Conservation (phyloP, 129 eudicot genomes). For the Erigeron canadensis region DNA sequence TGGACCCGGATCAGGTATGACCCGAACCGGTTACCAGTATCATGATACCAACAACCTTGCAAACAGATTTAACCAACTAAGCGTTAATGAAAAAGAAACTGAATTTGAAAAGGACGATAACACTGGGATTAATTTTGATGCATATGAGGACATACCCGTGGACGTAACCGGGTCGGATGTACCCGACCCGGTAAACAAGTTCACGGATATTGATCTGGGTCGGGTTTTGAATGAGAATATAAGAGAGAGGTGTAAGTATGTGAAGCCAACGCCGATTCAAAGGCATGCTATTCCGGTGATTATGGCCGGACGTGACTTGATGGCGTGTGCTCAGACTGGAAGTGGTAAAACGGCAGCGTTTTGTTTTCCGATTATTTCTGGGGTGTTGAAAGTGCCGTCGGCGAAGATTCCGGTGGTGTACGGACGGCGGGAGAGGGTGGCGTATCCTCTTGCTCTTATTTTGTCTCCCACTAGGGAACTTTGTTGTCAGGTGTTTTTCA, state of each 20-base stretch:
- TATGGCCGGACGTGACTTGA: constrained; percentile 69
- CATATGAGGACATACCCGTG: constrained; percentile 85
- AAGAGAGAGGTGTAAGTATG: constrained; percentile 59
- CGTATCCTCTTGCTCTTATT: constrained; percentile 65
- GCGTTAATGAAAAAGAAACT: not conserved
- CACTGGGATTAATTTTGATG: constrained; percentile 54
- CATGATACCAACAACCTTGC: not conserved
- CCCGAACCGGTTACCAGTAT: not conserved
- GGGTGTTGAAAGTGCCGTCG: constrained; percentile 41
- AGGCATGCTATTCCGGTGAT: constrained; percentile 77
- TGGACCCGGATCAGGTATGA: not conserved
- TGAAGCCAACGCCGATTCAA: constrained; percentile 81
- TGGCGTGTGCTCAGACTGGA: constrained; percentile 98
- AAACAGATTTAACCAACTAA: constrained; percentile 27
- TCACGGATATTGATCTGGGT: constrained; percentile 63
- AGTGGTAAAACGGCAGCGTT: constrained; percentile 92
- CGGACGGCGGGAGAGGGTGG: constrained; percentile 31
- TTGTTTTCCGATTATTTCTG: constrained; percentile 79
- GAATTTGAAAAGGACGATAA: constrained; percentile 8
- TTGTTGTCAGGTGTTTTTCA: constrained; percentile 58
- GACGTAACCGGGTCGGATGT: constrained; percentile 65
- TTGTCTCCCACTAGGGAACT: constrained; percentile 86
- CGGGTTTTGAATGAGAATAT: constrained; percentile 51
- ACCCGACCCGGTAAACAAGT: constrained; percentile 56
- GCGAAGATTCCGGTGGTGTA: constrained; percentile 16